Evolutionary conservation across 2,329 filamentous ascomycete species (phyloP).

Genomic region (Trichophyton schoenleinii): DNA sequence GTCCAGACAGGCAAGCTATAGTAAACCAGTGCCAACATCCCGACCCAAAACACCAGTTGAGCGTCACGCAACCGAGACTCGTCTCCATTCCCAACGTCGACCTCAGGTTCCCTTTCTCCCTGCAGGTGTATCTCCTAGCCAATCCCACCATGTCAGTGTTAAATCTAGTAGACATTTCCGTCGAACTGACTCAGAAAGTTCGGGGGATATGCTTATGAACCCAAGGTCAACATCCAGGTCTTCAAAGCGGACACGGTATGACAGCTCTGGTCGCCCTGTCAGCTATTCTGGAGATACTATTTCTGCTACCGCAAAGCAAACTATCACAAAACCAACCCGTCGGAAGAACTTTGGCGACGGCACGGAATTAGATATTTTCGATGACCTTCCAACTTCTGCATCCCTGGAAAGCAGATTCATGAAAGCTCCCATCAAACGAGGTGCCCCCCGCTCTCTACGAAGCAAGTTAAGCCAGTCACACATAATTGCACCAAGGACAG

Average conservation of each 20-base stretch:
- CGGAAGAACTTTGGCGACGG: slow-evolving; percentile 77
- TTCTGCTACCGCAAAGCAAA: slow-evolving; percentile 49
- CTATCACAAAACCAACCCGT: slow-evolving; percentile 59
- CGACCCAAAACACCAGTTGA: slow-evolving; percentile 64
- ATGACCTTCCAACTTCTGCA: slow-evolving; percentile 82
- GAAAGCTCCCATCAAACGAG: slow-evolving; percentile 61
- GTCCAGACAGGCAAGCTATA: slow-evolving; percentile 27
- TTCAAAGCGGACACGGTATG: slow-evolving; percentile 33
- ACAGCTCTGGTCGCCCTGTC: slow-evolving; percentile 36
- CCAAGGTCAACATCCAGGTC: slow-evolving; percentile 31
- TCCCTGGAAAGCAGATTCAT: slow-evolving; percentile 69
- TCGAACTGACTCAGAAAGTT: slow-evolving; percentile 70
- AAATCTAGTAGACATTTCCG: slow-evolving; percentile 61
- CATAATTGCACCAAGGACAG: slow-evolving; percentile 19
- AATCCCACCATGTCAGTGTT: slow-evolving; percentile 64
- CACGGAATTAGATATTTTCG: slow-evolving; percentile 81
- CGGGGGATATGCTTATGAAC: slow-evolving; percentile 36
- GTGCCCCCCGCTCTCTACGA: slow-evolving; percentile 51
- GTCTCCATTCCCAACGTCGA: slow-evolving; percentile 39
- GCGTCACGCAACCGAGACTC: slow-evolving; percentile 32
- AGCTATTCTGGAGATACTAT: slow-evolving; percentile 37
- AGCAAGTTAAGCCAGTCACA: slow-evolving; percentile 37
- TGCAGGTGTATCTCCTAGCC: slow-evolving; percentile 57
- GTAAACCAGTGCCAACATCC: slow-evolving; percentile 21
- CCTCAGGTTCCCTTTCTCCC: slow-evolving; percentile 64